Evolutionary conservation across 148 eudicot genomes (phyloP).

Genomic region (Drosera capensis): DNA sequence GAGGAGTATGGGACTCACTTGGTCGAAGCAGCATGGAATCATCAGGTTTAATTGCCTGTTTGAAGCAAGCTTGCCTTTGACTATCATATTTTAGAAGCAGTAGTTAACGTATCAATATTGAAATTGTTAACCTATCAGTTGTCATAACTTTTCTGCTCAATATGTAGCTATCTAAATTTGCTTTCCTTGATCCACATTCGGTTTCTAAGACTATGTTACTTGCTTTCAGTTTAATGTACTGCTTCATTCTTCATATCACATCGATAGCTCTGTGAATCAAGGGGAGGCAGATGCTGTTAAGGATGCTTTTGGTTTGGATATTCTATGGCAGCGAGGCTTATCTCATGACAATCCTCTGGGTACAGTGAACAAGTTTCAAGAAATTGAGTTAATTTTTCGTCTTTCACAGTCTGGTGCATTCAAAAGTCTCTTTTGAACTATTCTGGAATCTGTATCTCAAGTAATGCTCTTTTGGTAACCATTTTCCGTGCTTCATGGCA

Average conservation of each 20-base stretch:
- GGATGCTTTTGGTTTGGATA: constrained; percentile 42
- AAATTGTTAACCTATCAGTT: no score
- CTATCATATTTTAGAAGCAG: not conserved
- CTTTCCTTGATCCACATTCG: not conserved
- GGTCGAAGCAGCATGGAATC: constrained; percentile 99
- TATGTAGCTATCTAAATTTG: no score
- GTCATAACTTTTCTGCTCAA: no score
- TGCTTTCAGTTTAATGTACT: constrained; percentile 52
- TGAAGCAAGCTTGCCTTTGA: no score
- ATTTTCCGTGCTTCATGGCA: constrained; percentile 21
- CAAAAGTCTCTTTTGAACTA: no score
- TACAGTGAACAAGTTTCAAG: constrained; percentile 8
- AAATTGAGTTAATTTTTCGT: not conserved
- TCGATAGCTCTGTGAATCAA: constrained; percentile 14
- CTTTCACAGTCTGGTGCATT: no score
- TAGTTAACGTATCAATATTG: no score
- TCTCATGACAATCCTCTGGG: constrained; percentile 92
- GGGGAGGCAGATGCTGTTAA: constrained; percentile 18
- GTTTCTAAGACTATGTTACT: constrained; percentile 1
- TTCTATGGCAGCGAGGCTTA: constrained; percentile 91
- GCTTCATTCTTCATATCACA: constrained; percentile 30
- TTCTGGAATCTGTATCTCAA: not conserved
- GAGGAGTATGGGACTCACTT: constrained; percentile 99
- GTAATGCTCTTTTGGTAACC: constrained; percentile 1
- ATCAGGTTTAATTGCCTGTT: constrained; percentile 46